phyloP scores from a whole-genome alignment of 208 protist species.

The Crithidia brevicula region DNA sequence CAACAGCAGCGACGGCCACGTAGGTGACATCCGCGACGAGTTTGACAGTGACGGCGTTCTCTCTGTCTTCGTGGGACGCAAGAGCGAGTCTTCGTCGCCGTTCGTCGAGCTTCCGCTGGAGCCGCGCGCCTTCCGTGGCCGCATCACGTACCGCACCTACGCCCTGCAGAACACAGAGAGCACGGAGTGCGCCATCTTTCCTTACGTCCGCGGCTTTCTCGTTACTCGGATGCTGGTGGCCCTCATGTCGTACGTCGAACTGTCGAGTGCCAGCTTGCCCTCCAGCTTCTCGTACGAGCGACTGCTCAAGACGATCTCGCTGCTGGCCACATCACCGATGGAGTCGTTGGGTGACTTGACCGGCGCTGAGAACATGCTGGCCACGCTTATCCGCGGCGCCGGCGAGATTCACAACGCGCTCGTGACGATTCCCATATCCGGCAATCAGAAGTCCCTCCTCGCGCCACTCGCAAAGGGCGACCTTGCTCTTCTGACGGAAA shows the following conservation, averaged over 20 bases:
- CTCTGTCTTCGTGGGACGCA: slow-evolving; percentile 84
- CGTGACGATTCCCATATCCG: slow-evolving; percentile 46
- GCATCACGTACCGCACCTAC: slow-evolving; percentile 83
- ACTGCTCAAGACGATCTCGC: slow-evolving; percentile 45
- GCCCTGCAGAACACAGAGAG: slow-evolving; percentile 28
- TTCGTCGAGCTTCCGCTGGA: slow-evolving; percentile 81
- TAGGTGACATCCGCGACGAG: slow-evolving; percentile 79
- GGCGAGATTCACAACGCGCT: slow-evolving; percentile 35
- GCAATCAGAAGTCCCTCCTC: slow-evolving; percentile 9
- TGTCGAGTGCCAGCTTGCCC: background rate
- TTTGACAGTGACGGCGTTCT: slow-evolving; percentile 88
- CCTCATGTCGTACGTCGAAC: slow-evolving; percentile 78
- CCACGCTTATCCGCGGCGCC: slow-evolving; percentile 37
- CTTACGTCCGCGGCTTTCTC: slow-evolving; percentile 73
- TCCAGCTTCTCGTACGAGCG: slow-evolving; percentile 45
- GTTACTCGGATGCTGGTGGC: slow-evolving; percentile 87
- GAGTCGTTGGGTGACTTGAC: slow-evolving; percentile 43
- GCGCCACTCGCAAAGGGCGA: slow-evolving; percentile 38
- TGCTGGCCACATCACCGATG: slow-evolving; percentile 55
- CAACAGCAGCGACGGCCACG: slow-evolving; percentile 83
- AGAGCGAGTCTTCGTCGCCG: slow-evolving; percentile 79
- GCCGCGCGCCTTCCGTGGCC: slow-evolving; percentile 76
- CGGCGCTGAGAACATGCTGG: slow-evolving; percentile 50
- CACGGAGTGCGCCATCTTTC: slow-evolving; percentile 64
- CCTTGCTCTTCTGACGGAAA: slow-evolving; percentile 43